phyloP scores from a whole-genome alignment of 306 rosid genomes.

The Herpetospermum pedunculosum region DNA sequence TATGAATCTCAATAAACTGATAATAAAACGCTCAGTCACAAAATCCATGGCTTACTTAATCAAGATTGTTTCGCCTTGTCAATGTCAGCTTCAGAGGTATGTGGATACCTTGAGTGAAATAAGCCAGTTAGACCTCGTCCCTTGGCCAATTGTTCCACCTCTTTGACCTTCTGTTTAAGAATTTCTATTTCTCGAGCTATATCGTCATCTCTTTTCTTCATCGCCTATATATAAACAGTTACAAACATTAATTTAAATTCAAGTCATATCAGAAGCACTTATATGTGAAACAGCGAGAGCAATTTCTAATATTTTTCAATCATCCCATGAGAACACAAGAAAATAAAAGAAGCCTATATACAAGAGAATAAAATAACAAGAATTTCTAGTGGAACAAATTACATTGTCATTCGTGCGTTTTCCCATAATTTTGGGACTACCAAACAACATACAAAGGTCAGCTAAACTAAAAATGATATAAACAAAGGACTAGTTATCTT shows the following conservation, averaged over 20 bases:
- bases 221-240: constrained; percentile 29
- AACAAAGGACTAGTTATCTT: neutral
- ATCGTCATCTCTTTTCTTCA: constrained; percentile 34
- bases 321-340: neutral
- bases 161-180: constrained; percentile 36
- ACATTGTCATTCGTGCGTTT: neutral
- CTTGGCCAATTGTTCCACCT: constrained; percentile 42
- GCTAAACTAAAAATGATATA: neutral
- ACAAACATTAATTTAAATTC: neutral
- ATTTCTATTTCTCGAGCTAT: constrained; percentile 28
- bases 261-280: neutral
- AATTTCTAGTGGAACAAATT: neutral
- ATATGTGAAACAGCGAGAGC: neutral
- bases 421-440: neutral
- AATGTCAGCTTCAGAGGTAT: constrained; percentile 13
- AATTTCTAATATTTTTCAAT: neutral
- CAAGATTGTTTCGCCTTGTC: constrained; percentile 15
- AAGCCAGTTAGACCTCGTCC: constrained; percentile 37
- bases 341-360: neutral
- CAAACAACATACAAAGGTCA: neutral
- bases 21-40: neutral
- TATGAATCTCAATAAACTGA: neutral
- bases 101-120: constrained; percentile 27
- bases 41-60: constrained; percentile 3
- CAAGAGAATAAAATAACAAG: neutral